Conservation (phyloP, 768 basidiomycete species). For the Leccinellum albellum region DNA sequence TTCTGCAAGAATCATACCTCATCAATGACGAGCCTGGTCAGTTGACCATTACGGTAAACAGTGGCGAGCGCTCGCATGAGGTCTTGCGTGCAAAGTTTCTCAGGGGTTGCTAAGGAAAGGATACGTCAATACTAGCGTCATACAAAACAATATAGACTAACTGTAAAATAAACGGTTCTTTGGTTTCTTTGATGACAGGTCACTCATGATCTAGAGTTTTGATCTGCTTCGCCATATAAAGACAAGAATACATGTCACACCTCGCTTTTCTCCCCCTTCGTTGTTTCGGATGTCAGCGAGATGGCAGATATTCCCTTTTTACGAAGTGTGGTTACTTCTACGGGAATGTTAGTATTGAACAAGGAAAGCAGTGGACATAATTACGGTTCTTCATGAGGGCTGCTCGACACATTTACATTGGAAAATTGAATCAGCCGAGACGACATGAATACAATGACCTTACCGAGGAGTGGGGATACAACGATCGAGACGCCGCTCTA, state of each 20-base stretch:
- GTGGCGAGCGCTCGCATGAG: constrained; percentile 48
- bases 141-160: constrained; percentile 30
- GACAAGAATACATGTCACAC: constrained; percentile 36
- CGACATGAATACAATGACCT: constrained; percentile 10
- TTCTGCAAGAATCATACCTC: constrained; percentile 46
- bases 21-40: constrained; percentile 77
- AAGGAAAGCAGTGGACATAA: constrained; percentile 11
- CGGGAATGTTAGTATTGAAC: constrained; percentile 3
- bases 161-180: constrained; percentile 66
- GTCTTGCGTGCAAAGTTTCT: constrained; percentile 56
- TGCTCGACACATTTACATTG: constrained; percentile 27
- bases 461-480: constrained; percentile 74
- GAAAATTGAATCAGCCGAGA: background rate
- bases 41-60: constrained; percentile 50
- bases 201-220: constrained; percentile 50
- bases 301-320: constrained; percentile 53
- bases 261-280: constrained; percentile 47
- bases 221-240: background rate
- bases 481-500: constrained; percentile 72
- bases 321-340: constrained; percentile 64
- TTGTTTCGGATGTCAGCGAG: constrained; percentile 66
- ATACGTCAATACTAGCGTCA: background rate
- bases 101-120: constrained; percentile 63
- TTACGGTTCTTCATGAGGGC: constrained; percentile 83
- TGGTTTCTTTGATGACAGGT: constrained; percentile 58